phyloP scores from a whole-genome alignment of 176 grass and related monocot genomes.

The Phyllostachys edulis region DNA sequence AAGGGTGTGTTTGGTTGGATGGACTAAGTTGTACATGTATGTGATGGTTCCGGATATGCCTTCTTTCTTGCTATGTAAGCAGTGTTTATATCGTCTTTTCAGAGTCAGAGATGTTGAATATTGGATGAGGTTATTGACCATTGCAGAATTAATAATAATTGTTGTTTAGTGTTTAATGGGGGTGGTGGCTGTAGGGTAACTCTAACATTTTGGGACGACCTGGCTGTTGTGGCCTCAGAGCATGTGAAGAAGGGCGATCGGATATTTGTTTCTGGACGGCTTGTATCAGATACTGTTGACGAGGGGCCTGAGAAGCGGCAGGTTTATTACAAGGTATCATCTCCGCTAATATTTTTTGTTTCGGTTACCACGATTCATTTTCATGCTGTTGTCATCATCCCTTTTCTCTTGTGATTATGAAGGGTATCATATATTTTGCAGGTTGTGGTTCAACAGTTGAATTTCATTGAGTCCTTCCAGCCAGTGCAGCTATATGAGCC shows the following conservation, averaged over 20 bases:
- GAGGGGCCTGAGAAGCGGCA: slow-evolving; percentile 56
- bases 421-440: slow-evolving; percentile 28
- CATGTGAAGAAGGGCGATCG: slow-evolving; percentile 69
- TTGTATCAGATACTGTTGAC: slow-evolving; percentile 74
- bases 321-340: slow-evolving; percentile 82
- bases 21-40: too few relatives aligned
- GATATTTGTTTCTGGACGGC: slow-evolving; percentile 83
- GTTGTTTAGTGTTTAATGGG: neutral
- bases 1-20: neutral
- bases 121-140: neutral
- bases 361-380: neutral
- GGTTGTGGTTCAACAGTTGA: slow-evolving; percentile 83
- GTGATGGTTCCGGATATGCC: too few relatives aligned
- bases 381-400: neutral
- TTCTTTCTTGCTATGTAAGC: neutral
- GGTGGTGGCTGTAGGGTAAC: slow-evolving; percentile 52
- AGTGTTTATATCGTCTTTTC: neutral
- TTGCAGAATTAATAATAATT: slow-evolving; percentile 4
- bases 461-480: slow-evolving; percentile 65
- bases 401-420: slow-evolving; percentile 16
- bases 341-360: neutral
- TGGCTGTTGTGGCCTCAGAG: slow-evolving; percentile 70
- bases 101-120: neutral
- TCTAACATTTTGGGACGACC: slow-evolving; percentile 86
- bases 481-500: slow-evolving; percentile 62